Percentiles rank a stretch among this genome's conserved stretches.
Evolutionary conservation across 1,284 basidiomycete genomes (phyloP).

Genomic region (Naganishia cerealis): DNA sequence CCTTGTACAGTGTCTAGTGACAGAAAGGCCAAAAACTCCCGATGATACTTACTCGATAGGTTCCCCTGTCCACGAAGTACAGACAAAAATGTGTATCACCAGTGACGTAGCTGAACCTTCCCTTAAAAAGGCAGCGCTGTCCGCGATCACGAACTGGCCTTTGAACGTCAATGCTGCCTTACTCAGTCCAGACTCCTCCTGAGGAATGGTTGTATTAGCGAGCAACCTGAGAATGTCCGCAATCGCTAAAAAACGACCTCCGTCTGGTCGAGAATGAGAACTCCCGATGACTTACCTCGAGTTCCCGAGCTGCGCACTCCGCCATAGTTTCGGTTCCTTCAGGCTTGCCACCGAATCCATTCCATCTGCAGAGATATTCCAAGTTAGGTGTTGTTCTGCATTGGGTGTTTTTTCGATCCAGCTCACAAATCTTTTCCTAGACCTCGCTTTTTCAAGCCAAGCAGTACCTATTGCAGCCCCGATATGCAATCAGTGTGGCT

Average conservation of each 20-base stretch:
- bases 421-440: slow-evolving; percentile 16
- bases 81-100: slow-evolving; percentile 8
- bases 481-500: not conserved
- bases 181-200: slow-evolving; percentile 16
- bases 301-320: slow-evolving; percentile 9
- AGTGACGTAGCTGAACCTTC: slow-evolving; percentile 17
- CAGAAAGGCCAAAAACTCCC: not conserved
- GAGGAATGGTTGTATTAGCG: not conserved
- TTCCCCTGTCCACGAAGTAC: slow-evolving; percentile 7
- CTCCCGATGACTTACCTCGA: not conserved
- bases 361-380: not conserved
- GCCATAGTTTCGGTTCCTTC: slow-evolving; percentile 3
- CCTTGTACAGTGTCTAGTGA: not conserved
- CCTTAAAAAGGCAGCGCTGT: not conserved
- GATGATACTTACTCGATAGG: slow-evolving; percentile 5
- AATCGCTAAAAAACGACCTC: not conserved
- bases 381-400: not conserved
- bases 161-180: slow-evolving; percentile 13
- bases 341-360: slow-evolving; percentile 24
- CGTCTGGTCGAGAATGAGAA: not conserved
- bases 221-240: not conserved
- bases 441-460: slow-evolving; percentile 24
- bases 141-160: slow-evolving; percentile 16
- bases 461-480: not conserved
- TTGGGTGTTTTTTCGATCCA: no score